Conservation (phyloP, 139 green algal species). For the Gonium pectorale region DNA sequence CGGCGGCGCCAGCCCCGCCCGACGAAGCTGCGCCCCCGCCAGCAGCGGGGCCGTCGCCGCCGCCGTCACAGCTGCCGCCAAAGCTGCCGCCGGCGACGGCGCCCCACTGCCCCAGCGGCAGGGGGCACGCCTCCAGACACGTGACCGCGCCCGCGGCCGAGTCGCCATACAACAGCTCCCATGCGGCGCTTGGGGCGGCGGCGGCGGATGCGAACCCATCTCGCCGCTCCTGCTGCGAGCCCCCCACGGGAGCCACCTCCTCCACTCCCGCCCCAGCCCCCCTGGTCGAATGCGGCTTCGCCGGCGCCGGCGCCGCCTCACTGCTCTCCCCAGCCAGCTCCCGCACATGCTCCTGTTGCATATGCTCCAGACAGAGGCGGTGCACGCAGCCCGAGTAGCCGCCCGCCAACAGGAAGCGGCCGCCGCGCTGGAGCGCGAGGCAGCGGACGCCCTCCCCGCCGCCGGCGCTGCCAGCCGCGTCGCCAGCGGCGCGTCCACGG, state of each 20-base stretch:
- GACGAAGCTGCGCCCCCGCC: neutral
- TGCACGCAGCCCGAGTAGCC: slow-evolving; percentile 34
- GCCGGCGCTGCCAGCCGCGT: neutral
- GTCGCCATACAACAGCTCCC: slow-evolving; percentile 10
- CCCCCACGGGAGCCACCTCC: too few relatives aligned
- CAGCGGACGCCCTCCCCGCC: slow-evolving; percentile 35
- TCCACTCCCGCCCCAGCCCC: too few relatives aligned
- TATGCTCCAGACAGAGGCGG: neutral
- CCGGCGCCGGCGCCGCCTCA: too few relatives aligned
- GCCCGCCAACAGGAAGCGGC: neutral
- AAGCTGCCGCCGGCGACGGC: neutral
- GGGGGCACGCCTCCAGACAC: slow-evolving; percentile 13
- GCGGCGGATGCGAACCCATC: too few relatives aligned
- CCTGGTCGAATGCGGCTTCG: too few relatives aligned
- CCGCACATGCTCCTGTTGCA: neutral
- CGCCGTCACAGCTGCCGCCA: neutral
- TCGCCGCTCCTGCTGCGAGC: too few relatives aligned
- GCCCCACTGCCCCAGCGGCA: neutral
- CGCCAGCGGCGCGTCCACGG: neutral
- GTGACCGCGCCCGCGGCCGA: neutral
- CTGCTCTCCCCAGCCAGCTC: too few relatives aligned
- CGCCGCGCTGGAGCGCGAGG: slow-evolving; percentile 1
- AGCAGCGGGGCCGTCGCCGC: neutral
- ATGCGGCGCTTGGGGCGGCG: too few relatives aligned
- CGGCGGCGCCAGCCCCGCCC: neutral